Conservation (phyloP, 1,284 basidiomycete genomes). For the Mycena citricolor region DNA sequence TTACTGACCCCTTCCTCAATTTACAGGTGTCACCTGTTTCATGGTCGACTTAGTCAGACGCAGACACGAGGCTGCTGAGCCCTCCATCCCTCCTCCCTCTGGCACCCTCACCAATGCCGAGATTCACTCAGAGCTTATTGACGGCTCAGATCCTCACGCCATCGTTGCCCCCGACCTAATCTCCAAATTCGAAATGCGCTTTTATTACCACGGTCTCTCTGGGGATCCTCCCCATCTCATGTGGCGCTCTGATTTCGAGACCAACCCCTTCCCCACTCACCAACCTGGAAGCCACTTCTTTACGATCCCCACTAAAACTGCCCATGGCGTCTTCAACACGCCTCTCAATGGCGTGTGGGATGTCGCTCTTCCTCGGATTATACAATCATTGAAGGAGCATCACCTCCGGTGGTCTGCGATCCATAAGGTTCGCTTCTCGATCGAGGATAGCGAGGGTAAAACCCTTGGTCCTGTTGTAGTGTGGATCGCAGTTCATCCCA, state of each 20-base stretch:
- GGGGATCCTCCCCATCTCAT: slow-evolving; percentile 36
- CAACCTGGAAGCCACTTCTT: slow-evolving; percentile 26
- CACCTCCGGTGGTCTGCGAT: slow-evolving; percentile 35
- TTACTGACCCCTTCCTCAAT: no score
- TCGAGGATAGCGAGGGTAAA: slow-evolving; percentile 31
- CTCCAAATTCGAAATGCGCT: slow-evolving; percentile 30
- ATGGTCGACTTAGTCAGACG: no score
- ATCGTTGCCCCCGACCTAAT: no score
- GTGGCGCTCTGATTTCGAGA: slow-evolving; percentile 36
- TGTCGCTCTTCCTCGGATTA: slow-evolving; percentile 36
- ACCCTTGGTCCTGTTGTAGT: slow-evolving; percentile 35
- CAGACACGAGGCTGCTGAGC: no score
- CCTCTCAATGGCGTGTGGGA: slow-evolving; percentile 32
- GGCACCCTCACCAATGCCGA: no score
- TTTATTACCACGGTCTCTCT: slow-evolving; percentile 36
- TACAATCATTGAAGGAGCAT: slow-evolving; percentile 31
- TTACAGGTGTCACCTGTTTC: no score
- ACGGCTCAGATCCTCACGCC: no score
- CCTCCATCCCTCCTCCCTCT: no score
- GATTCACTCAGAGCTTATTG: no score
- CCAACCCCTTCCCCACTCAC: slow-evolving; percentile 34
- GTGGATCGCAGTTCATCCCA: slow-evolving; percentile 39
- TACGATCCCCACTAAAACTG: slow-evolving; percentile 36
- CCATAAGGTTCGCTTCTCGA: slow-evolving; percentile 34
- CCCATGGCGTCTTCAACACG: slow-evolving; percentile 37